A percentile compares a stretch with the other conserved stretches of the same genome.
phyloP scores from a whole-genome alignment of 495 filamentous ascomycete genomes.

The Immersiella caudata region DNA sequence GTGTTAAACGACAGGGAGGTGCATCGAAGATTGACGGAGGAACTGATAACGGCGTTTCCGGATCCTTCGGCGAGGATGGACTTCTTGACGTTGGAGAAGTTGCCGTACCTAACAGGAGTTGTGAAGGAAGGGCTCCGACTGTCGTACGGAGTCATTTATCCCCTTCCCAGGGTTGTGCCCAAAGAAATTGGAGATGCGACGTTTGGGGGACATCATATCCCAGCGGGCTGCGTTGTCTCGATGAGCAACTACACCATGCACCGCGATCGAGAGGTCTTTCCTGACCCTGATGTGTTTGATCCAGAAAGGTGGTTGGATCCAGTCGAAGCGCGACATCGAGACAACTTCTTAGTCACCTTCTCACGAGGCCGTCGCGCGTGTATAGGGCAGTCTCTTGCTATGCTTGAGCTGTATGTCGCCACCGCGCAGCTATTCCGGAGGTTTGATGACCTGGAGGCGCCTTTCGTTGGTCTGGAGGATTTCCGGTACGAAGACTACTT shows the following conservation, averaged over 20 bases:
- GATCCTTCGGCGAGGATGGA: not conserved
- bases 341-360: not conserved
- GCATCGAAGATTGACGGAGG: not conserved
- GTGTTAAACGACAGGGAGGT: not conserved
- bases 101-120: slow-evolving; percentile 7
- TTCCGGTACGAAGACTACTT: not conserved
- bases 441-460: not conserved
- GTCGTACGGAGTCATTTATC: not conserved
- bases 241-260: no score
- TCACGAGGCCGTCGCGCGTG: not conserved
- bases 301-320: slow-evolving; percentile 1
- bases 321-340: not conserved
- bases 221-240: no score
- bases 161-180: not conserved
- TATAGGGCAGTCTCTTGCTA: not conserved
- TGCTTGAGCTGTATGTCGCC: slow-evolving; percentile 1
- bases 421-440: not conserved
- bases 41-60: not conserved
- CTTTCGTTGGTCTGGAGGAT: not conserved
- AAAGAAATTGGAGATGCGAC: not conserved
- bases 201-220: not conserved
- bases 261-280: not conserved
- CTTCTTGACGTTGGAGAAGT: not conserved
- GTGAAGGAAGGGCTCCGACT: not conserved
- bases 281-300: not conserved